A percentile compares a stretch with the other conserved stretches of the same genome.
phyloP scores from a whole-genome alignment of 2,329 filamentous ascomycete species.

The Microdochium trichocladiopsis region DNA sequence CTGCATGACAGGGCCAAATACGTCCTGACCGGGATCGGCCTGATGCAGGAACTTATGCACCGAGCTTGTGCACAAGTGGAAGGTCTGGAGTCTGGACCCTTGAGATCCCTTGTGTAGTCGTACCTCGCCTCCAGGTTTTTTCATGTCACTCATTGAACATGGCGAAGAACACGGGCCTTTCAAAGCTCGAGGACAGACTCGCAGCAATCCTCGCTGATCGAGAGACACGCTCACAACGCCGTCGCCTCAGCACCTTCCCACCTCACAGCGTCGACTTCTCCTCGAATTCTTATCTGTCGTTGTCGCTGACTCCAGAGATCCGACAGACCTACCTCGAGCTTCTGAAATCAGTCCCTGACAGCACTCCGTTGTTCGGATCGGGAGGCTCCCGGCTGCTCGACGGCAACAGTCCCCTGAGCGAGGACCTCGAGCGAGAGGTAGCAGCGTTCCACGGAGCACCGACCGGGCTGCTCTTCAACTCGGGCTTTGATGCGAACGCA shows the following conservation, averaged over 20 bases:
- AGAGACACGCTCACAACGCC: constrained; percentile 14
- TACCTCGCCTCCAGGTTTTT: not conserved
- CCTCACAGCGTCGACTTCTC: constrained; percentile 68
- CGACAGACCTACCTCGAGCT: constrained; percentile 57
- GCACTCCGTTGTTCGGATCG: constrained; percentile 31
- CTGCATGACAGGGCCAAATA: not conserved
- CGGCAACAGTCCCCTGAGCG: constrained; percentile 38
- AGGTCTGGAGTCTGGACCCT: not conserved
- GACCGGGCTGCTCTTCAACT: constrained; percentile 53
- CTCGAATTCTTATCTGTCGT: constrained; percentile 75
- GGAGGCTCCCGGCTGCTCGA: constrained; percentile 47
- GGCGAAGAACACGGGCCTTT: not conserved
- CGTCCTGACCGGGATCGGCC: not conserved
- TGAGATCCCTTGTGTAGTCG: not conserved
- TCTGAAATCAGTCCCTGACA: constrained; percentile 14
- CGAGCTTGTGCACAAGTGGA: not conserved
- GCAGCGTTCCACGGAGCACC: constrained; percentile 53
- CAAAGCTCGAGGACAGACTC: constrained; percentile 12
- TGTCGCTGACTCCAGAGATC: constrained; percentile 42
- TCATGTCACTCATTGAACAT: not conserved
- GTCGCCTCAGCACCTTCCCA: constrained; percentile 49
- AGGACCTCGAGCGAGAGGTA: constrained; percentile 50
- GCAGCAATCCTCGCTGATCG: constrained; percentile 12
- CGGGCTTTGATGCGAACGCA: constrained; percentile 46
- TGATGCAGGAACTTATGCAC: not conserved